Base-by-base conservation (phyloP, 805 yeast genomes). In the Ogataea saltuana region DNA sequence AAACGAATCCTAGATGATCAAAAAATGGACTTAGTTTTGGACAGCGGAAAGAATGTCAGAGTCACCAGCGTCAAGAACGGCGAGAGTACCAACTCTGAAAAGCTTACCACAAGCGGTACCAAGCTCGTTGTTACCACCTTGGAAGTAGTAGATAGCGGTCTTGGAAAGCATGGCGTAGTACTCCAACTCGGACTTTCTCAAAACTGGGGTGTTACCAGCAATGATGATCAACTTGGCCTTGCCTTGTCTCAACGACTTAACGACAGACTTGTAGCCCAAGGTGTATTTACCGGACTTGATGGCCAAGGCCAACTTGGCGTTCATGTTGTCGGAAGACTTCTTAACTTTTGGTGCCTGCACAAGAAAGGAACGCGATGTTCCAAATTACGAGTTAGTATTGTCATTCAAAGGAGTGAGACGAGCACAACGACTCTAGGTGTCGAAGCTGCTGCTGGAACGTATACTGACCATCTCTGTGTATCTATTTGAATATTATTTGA, bases 61-160 rank as follows among this genome's bases (percentile, higher is more conserved):
- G 81, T 93, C 99, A 90, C 99, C 99, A 66, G 97, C 97, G 67
- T 93, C 99, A 68, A 91, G 79, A 67, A 93, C 74, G 68, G 97
- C 80, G 68, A 93, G 79, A 69, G 90, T 91, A 81, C 98, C 98
- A 65, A 93, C 98, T 81, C 97, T 88, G 97, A 93, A 93, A 70
- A 93, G 88, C 78, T 88, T 91, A 90, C 99, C 99, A 80, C 97
- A 91, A 65, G 97, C 96, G 66, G 99, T 93, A 82, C 97, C 98
- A 71, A 91, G 88, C 81, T 91, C 98, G 80, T 91, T 91, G 97
- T 91, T 91, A 76, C 96, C 95, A 82, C 97, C 98, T 78, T 85
- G 93, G 95, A 90, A 93, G 90, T 90, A 95, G 93, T 91, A 90
- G 60, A 83, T 85, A 69, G 81, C 81, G 72, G 97, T 87, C 88